Evolutionary conservation across 2,329 filamentous ascomycete genomes (phyloP), one percentile per base, ranked within the genome.

Genomic region (Stachybotrys elegans): DNA sequence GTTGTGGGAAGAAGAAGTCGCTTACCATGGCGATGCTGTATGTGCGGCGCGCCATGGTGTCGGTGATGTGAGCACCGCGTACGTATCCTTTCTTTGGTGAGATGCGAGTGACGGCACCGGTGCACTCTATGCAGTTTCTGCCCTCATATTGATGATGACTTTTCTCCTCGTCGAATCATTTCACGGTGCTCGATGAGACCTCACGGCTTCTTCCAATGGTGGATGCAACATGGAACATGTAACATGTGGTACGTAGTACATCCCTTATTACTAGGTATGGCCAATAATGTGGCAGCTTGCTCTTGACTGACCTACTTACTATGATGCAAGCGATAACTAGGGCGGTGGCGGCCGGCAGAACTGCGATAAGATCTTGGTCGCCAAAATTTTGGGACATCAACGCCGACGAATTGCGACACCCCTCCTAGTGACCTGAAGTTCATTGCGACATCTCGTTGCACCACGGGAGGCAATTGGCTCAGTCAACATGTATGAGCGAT

Each of bases 1-100:
- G 92, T 60, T 97, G 92, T 13, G 93, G 93, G 63, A 94, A 98
- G 83, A 98, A 98, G 78, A 95, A 96, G 75, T 98, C 93, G 78
- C 92, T 91, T 65, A 96, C 88, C 93, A 98, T 98, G 50, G 81
- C 81, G 68, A 84, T 84, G 59, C 81, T 84, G 66, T 83, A 84
- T 23, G 76, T 79, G 51, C 72, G 72, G 55, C 71, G 75, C 55
- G 72, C 66, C 68, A 76, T 79, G 44, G 54, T 67, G 64, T 57
- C 50, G 54, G 51, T 29, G 31, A 4, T 34, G 31, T 34, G 9
- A 34, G n/a, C n/a, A n/a, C n/a, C n/a, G n/a, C n/a, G n/a, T n/a
- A n/a, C n/a, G n/a, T n/a, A n/a, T n/a, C n/a, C n/a, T n/a, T n/a
- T n/a, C n/a, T n/a, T n/a, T n/a, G n/a, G n/a, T n/a, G n/a, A n/a